These are phyloP conservation scores for Nephelium lappaceum DNA, from an alignment of 345 rosid genomes.

Conservation along the genomic window DNA sequence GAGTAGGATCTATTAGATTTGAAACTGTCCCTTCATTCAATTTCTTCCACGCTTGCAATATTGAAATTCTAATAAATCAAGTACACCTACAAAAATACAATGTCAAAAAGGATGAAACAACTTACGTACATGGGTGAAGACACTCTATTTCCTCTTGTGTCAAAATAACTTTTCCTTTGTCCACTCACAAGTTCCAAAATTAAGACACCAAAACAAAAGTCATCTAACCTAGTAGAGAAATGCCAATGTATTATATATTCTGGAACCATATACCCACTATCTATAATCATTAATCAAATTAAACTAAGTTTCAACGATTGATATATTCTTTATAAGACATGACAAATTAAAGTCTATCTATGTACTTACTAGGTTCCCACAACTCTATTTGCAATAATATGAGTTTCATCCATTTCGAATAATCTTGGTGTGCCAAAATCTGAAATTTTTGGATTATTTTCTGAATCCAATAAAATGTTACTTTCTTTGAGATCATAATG, in stretches of 20 bases:
- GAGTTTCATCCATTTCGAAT: slow-evolving; percentile 22
- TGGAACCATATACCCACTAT: slow-evolving; percentile 21
- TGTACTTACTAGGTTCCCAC: background rate
- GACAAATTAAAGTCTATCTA: too few relatives aligned
- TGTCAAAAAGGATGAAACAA: background rate
- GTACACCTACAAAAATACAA: background rate
- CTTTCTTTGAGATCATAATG: slow-evolving; percentile 39
- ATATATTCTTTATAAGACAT: background rate
- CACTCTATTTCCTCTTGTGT: slow-evolving; percentile 9
- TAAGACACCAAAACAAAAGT: background rate
- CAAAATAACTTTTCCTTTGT: background rate
- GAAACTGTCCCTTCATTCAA: slow-evolving; percentile 19
- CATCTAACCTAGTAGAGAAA: background rate
- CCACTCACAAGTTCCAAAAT: background rate
- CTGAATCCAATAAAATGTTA: slow-evolving; percentile 29
- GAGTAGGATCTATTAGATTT: slow-evolving; percentile 2
- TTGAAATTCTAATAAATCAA: background rate
- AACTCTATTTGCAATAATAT: slow-evolving; percentile 11
- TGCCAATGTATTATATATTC: background rate
- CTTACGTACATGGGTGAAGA: slow-evolving; percentile 16
- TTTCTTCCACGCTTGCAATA: slow-evolving; percentile 41
- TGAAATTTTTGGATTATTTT: slow-evolving; percentile 35
- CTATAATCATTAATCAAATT: background rate
- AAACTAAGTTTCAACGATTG: background rate
- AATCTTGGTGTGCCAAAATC: slow-evolving; percentile 37